Conservation (phyloP, 2,329 filamentous ascomycete species). For the Fusarium avenaceum region DNA sequence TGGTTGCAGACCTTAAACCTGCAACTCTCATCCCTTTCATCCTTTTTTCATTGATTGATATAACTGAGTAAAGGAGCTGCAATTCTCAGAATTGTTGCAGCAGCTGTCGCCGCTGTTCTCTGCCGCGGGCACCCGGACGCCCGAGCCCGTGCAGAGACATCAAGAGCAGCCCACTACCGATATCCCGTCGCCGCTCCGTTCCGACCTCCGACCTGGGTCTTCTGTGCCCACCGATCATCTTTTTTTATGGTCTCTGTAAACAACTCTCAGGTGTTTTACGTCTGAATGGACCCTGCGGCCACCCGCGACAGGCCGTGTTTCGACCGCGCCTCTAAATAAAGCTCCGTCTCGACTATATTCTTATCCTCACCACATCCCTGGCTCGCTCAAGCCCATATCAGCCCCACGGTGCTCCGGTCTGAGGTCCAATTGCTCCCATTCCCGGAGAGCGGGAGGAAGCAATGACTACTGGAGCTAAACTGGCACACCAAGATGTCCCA, state of each 20-base stretch:
- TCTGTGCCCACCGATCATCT: slow-evolving; percentile 25
- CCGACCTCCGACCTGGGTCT: slow-evolving; percentile 42
- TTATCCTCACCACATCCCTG: slow-evolving; percentile 12
- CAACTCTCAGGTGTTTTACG: slow-evolving; percentile 37
- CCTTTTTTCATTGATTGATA: slow-evolving; percentile 17
- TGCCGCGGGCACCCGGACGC: slow-evolving; percentile 49
- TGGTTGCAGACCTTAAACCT: slow-evolving; percentile 31
- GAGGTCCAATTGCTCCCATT: slow-evolving; percentile 43
- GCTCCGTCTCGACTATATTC: slow-evolving; percentile 16
- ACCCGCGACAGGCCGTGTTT: slow-evolving; percentile 46
- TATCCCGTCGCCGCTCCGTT: slow-evolving; percentile 39
- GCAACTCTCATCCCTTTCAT: slow-evolving; percentile 27
- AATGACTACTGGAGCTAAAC: slow-evolving; percentile 56
- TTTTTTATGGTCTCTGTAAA: slow-evolving; percentile 24
- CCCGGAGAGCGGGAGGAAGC: slow-evolving; percentile 48
- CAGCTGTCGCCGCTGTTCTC: slow-evolving; percentile 43
- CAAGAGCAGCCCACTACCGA: slow-evolving; percentile 42
- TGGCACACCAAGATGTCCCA: slow-evolving; percentile 57
- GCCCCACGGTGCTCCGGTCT: slow-evolving; percentile 21
- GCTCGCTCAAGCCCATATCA: slow-evolving; percentile 16
- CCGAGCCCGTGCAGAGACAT: slow-evolving; percentile 48
- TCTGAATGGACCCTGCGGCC: slow-evolving; percentile 49
- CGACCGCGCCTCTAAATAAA: slow-evolving; percentile 48
- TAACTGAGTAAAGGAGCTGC: slow-evolving; percentile 8
- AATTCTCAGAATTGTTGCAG: slow-evolving; percentile 16